Base-by-base conservation (phyloP, 2,329 filamentous ascomycete species). In the Fusarium humuli region DNA sequence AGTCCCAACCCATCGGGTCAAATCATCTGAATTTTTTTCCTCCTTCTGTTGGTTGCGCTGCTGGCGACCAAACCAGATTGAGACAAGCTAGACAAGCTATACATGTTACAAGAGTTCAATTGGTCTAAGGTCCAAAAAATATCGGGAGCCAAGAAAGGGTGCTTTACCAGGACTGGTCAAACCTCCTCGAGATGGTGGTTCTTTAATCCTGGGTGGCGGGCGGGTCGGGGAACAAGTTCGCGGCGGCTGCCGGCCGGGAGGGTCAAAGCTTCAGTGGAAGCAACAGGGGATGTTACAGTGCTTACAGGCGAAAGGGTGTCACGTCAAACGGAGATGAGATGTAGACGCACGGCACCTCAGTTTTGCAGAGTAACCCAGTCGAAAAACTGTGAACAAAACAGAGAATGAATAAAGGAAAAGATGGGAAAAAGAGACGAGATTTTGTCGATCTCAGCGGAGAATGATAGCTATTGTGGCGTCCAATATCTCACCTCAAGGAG, bases 21-120 rank as follows among this genome's bases (percentile, higher is more conserved):
- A 73, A 73, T 73, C 72, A 72, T 70, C 46, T 68, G 47, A 65
- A 71, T 62, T 69, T 64, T 74, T 74, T 65, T 73, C 57, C 56
- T 48, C 45, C 57, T 57, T 41, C 16, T 50, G 48, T 52, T 52
- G 41, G 22, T 41, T 47, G 44, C 23, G 6, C 30, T 34, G 16
- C 30, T 9, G 14, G 30, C 14, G 7, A 16, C 34, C 49, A 52
- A 5, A 4, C 34, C 34, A 42, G 20, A 30, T 50, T 50, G 4
- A 47, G 18, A 47, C 5, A n/a, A 41, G 27, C 40, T 57, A 47
- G 67, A 25, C 64, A 70, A 61, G 53, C 59, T 56, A 44, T 18
- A 22, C 46, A 72, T 48, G 57, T 69, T 41, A 4, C 34, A 54
- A 66, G 47, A 22, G 46, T 34, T 18, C 49, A 7, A 57, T 70